Conservation (phyloP, 129 eudicot species). For the Arctium lappa region DNA sequence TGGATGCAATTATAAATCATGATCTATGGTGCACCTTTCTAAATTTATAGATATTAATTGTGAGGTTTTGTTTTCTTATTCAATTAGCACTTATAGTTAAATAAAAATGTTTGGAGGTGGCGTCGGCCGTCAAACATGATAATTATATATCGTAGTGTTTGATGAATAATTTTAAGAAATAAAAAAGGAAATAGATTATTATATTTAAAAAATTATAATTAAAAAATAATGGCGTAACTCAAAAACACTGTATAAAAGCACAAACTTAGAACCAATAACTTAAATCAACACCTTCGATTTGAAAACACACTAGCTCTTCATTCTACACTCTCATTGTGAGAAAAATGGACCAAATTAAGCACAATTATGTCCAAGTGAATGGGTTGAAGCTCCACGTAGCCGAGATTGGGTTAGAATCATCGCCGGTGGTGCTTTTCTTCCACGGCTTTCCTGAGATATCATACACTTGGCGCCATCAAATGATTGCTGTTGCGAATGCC, state of each 20-base stretch:
- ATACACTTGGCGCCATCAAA: slow-evolving; percentile 57
- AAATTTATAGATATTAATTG: neutral
- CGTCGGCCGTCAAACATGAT: neutral
- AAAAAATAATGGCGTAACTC: neutral
- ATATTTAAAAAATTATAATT: no score
- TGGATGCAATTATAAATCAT: neutral
- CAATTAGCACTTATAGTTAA: no score
- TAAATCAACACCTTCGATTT: neutral
- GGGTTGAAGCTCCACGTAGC: slow-evolving; percentile 46
- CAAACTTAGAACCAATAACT: neutral
- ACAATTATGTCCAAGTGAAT: slow-evolving; percentile 26
- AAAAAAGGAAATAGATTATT: no score
- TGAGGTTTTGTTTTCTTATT: neutral
- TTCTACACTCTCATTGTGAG: neutral
- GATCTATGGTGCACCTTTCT: neutral
- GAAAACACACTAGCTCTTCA: neutral
- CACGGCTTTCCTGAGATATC: slow-evolving; percentile 53
- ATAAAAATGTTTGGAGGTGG: neutral
- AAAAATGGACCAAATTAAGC: slow-evolving; percentile 38
- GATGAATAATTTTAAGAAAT: no score
- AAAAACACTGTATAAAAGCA: neutral
- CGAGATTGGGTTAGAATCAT: slow-evolving; percentile 28
- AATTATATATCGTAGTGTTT: no score
- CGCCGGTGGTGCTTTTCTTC: slow-evolving; percentile 32
- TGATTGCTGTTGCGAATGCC: slow-evolving; percentile 40